Percentiles rank a stretch among this genome's conserved stretches.
phyloP scores from a whole-genome alignment of 1,139 yeast species.

The Fermentozyma sake region DNA sequence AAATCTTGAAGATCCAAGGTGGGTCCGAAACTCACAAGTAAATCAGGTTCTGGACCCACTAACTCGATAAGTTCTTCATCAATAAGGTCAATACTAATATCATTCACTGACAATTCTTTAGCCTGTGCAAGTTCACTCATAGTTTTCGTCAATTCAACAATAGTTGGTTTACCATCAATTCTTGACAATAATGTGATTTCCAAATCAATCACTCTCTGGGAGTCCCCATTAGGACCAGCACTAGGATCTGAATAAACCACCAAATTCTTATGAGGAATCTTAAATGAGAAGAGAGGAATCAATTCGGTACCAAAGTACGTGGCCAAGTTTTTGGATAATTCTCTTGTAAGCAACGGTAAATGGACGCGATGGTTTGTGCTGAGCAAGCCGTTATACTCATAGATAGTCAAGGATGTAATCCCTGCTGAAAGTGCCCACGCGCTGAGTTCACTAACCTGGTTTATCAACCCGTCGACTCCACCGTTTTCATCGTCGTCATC shows the following conservation, averaged over 20 bases:
- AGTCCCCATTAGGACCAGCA: conserved; percentile 7
- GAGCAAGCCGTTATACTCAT: conserved; percentile 69
- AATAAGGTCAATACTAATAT: conserved; percentile 68
- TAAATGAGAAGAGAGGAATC: conserved; percentile 57
- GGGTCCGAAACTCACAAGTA: conserved; percentile 82
- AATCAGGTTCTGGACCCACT: conserved; percentile 89
- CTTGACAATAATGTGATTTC: conserved; percentile 64
- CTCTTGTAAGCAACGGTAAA: conserved; percentile 54
- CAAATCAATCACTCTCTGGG: conserved; percentile 37
- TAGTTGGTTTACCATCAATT: conserved; percentile 85
- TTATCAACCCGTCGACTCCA: conserved; percentile 77
- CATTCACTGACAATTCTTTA: conserved; percentile 58
- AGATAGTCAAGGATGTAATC: conserved; percentile 63
- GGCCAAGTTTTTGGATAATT: conserved; percentile 57
- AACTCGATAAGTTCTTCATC: conserved; percentile 71
- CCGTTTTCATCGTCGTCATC: conserved; percentile 83
- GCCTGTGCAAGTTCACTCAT: conserved; percentile 71
- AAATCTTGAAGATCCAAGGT: conserved; percentile 83
- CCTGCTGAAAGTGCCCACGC: conserved; percentile 92
- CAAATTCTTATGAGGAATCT: conserved; percentile 58
- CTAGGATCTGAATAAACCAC: conserved; percentile 39
- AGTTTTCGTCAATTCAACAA: conserved; percentile 83
- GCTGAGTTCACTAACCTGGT: conserved; percentile 69
- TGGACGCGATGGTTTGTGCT: conserved; percentile 40
- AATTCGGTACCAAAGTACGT: conserved; percentile 71